Evolutionary conservation across 148 eudicot species (phyloP), one percentile per base, ranked within the genome.

Genomic region (Vaccinium myrtillus): DNA sequence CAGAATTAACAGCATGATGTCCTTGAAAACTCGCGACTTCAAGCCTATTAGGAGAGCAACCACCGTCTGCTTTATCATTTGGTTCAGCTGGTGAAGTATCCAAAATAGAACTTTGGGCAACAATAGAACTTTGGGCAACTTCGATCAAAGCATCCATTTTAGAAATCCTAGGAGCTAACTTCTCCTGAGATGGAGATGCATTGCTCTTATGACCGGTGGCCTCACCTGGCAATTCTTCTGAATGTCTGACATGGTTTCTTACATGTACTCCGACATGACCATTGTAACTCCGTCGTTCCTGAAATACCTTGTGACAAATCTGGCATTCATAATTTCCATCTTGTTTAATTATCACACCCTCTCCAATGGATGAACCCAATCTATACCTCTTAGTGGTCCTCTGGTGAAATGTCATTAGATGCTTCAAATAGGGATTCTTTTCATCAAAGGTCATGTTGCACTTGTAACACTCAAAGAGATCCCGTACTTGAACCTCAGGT

Each of bases 221-320:
- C 70, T 87, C 87, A 86, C 27, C 65, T 83, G 78, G 73, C 25
- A 85, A 80, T 76, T 87, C 89, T 54, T 74, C 82, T 12, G 90
- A 51, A n/a, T 32, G 74, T 69, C 82, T 87, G 14, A 81, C 87
- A 81, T 87, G 54, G 84, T 86, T 90, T 83, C 89, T 90, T n/a
- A 89, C 88, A 59, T 93, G 93, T 77, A 87, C 84, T 78, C 91
- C 95, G 54, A 90, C 92, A 87, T 93, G 94, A 71, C 92, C 89
- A 74, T 86, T 86, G 69, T 90, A 90, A 53, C 91, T 90, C 30
- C 90, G 90, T 80, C 87, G 83, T 86, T 90, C 95, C 59, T 90
- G 86, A 84, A 91, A 92, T 55, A 86, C 89, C 87, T 92, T 91
- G 77, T 89, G 88, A 71, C 93, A 92, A 79, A 91, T 89, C 87